Evolutionary conservation across 805 yeast species (phyloP).

Genomic region (Debaryomyces maramus): DNA sequence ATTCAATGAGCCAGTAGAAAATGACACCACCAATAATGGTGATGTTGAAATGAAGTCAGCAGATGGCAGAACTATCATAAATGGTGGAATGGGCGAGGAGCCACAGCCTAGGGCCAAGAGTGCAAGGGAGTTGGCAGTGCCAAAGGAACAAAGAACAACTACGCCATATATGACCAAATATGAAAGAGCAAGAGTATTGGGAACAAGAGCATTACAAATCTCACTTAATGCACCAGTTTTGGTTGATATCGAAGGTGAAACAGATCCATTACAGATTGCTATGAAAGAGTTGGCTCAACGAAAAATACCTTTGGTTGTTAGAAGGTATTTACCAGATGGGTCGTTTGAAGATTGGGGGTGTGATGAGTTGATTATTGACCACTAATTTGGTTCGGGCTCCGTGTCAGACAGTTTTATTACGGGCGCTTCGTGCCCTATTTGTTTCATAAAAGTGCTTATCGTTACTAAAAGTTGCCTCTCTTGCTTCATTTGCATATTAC

Average conservation of each 20-base stretch:
- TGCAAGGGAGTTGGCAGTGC: constrained; percentile 78
- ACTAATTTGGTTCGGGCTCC: constrained; percentile 27
- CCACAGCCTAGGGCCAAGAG: constrained; percentile 55
- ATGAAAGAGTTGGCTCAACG: constrained; percentile 94
- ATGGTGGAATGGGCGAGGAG: constrained; percentile 67
- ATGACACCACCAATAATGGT: constrained; percentile 22
- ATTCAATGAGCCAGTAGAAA: constrained; percentile 37
- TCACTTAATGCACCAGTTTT: constrained; percentile 98
- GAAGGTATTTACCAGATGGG: constrained; percentile 97
- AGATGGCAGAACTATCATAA: constrained; percentile 72
- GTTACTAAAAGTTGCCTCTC: neutral
- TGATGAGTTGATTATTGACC: constrained; percentile 92
- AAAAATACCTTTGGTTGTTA: constrained; percentile 90
- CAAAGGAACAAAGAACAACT: constrained; percentile 85
- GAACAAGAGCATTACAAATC: constrained; percentile 96
- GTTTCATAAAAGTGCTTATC: no score
- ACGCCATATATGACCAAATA: constrained; percentile 99
- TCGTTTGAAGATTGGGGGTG: constrained; percentile 99
- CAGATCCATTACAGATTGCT: constrained; percentile 97
- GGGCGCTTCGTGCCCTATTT: no score
- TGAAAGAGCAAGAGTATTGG: constrained; percentile 96
- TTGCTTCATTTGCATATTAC: constrained; percentile 5
- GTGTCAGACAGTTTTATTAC: no score
- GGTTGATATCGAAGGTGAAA: constrained; percentile 98
- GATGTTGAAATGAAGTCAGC: constrained; percentile 53